These are phyloP conservation scores for Penicillium dipodomyicola DNA, from an alignment of 495 filamentous ascomycete genomes.

Conservation along the genomic window DNA sequence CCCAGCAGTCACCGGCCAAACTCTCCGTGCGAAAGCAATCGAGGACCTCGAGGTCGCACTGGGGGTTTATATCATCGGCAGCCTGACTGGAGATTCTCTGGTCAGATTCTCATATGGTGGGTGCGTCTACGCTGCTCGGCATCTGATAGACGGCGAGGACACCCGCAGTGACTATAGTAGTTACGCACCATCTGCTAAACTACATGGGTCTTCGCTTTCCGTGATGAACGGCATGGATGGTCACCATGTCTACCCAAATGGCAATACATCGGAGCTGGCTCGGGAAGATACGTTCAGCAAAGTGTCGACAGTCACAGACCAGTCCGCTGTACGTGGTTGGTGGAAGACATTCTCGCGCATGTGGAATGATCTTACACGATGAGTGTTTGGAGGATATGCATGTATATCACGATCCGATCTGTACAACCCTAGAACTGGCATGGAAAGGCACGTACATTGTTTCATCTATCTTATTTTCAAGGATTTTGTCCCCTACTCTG, in stretches of 20 bases:
- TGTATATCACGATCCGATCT: conserved; percentile 1
- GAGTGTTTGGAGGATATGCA: not conserved
- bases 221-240: conserved; percentile 47
- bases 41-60: conserved; percentile 54
- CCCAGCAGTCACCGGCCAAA: conserved; percentile 51
- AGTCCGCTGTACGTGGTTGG: conserved; percentile 20
- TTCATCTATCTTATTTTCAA: not conserved
- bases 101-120: conserved; percentile 64
- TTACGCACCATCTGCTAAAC: conserved; percentile 15
- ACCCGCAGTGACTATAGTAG: conserved; percentile 22
- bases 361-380: conserved; percentile 26
- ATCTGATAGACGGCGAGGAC: conserved; percentile 39
- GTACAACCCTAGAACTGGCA: not conserved
- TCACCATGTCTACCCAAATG: conserved; percentile 32
- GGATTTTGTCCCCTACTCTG: not conserved
- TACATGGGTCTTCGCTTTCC: conserved; percentile 26
- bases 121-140: conserved; percentile 57
- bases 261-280: conserved; percentile 10
- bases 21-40: conserved; percentile 54
- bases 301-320: conserved; percentile 16
- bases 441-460: not conserved
- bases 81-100: conserved; percentile 62
- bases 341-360: conserved; percentile 25
- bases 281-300: conserved; percentile 29
- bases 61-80: conserved; percentile 60